Conservation (phyloP, 2,329 filamentous ascomycete species). For the Cordyceps tenuipes region DNA sequence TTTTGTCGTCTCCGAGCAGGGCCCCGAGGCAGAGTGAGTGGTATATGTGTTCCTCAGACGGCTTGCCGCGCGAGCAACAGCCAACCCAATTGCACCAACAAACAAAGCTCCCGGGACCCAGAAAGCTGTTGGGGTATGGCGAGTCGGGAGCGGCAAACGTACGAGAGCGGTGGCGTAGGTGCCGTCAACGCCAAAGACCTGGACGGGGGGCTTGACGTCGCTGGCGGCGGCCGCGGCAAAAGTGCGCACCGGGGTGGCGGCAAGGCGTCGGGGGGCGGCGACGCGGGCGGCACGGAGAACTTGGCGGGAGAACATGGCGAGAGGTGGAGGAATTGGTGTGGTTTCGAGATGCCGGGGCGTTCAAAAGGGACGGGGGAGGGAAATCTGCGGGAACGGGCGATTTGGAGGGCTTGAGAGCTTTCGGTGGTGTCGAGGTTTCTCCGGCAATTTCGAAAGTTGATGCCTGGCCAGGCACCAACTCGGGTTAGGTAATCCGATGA, state of each 20-base stretch:
- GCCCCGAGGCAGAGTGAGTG: background rate
- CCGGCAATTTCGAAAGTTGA: conserved; percentile 34
- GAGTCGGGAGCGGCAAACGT: conserved; percentile 33
- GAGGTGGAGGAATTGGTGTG: conserved; percentile 13
- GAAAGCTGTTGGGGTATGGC: too few species aligned
- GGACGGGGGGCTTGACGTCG: conserved; percentile 74
- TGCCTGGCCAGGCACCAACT: conserved; percentile 37
- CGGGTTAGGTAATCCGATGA: conserved; percentile 11
- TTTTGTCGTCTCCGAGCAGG: background rate
- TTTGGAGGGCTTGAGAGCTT: conserved; percentile 16
- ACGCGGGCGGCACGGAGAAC: conserved; percentile 47
- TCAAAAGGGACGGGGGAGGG: background rate
- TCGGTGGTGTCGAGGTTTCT: conserved; percentile 27
- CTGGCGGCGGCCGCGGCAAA: conserved; percentile 66
- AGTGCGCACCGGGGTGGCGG: conserved; percentile 52
- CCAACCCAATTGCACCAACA: background rate
- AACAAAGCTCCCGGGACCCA: too few species aligned
- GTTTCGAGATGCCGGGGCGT: conserved; percentile 20
- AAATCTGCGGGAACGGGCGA: background rate
- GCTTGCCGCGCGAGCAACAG: background rate
- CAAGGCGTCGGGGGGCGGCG: conserved; percentile 52
- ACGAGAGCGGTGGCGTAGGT: conserved; percentile 98
- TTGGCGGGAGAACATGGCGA: conserved; percentile 53
- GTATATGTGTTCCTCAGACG: background rate
- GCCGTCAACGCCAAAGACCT: conserved; percentile 92